Evolutionary conservation across 192 early-diverging fungal genomes (phyloP).

Genomic region (Podila horticola): DNA sequence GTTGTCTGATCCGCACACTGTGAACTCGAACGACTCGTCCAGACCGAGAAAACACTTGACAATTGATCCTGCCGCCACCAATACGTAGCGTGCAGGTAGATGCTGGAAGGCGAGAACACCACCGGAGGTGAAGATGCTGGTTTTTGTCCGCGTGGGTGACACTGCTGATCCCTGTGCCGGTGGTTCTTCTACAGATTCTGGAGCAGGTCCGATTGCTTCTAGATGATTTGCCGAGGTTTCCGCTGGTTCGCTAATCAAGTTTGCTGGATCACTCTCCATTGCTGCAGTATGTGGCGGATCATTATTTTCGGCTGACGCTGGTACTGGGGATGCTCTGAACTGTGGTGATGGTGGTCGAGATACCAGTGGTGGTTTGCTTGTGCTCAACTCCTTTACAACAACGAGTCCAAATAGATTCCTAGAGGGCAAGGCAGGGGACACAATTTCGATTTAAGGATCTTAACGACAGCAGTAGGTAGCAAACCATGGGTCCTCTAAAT

Average conservation of each 20-base stretch:
- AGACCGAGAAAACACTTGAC: slow-evolving; percentile 39
- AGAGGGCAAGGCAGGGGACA: background rate
- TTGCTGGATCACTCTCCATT: background rate
- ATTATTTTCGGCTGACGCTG: background rate
- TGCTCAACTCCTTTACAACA: slow-evolving; percentile 34
- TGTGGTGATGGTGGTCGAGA: background rate
- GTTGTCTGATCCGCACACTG: slow-evolving; percentile 10
- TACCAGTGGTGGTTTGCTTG: background rate
- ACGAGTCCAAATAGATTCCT: slow-evolving; percentile 48
- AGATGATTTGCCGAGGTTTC: background rate
- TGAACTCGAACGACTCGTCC: slow-evolving; percentile 33
- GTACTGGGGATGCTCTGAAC: background rate
- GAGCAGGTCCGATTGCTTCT: background rate
- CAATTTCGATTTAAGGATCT: background rate
- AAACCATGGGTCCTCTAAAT: background rate
- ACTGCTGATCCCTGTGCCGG: too few species aligned
- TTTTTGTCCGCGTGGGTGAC: background rate
- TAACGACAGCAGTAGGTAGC: background rate
- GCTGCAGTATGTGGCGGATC: background rate
- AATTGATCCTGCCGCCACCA: slow-evolving; percentile 28
- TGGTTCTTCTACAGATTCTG: background rate
- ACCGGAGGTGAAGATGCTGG: slow-evolving; percentile 25
- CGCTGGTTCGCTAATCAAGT: background rate
- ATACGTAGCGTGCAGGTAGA: slow-evolving; percentile 32
- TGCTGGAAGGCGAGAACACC: slow-evolving; percentile 11